Evolutionary conservation across 371 early-diverging fungal species (phyloP).

Genomic region (Circinella umbellata): DNA sequence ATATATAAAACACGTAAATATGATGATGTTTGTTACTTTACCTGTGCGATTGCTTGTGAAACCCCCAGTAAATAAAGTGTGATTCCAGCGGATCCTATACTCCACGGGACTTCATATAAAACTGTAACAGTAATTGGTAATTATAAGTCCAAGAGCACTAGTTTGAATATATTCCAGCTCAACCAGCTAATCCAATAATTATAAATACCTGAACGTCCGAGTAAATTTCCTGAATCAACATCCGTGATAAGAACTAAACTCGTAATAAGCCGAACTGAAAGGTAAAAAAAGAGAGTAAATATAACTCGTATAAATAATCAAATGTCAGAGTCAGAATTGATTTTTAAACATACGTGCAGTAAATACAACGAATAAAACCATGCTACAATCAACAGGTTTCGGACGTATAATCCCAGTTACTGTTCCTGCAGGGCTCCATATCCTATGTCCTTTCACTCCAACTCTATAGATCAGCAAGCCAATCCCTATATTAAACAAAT

Average conservation of each 20-base stretch:
- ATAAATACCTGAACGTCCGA: not conserved
- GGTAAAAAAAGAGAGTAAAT: not conserved
- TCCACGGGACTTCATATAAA: constrained; percentile 22
- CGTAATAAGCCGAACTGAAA: not conserved
- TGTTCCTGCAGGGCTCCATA: not conserved
- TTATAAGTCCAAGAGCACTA: not conserved
- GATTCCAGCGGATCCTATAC: constrained; percentile 26
- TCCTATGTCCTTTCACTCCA: not conserved
- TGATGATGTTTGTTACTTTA: not conserved
- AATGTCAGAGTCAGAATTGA: not conserved
- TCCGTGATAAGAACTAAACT: not conserved
- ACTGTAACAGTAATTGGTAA: not conserved
- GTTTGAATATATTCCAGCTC: not conserved
- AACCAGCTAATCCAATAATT: not conserved
- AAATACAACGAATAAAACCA: not conserved
- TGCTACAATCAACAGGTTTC: not conserved
- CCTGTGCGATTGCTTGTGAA: constrained; percentile 29
- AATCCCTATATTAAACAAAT: not conserved
- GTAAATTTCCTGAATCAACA: not conserved
- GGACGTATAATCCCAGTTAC: not conserved
- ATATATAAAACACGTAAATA: no score
- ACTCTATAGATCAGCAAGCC: not conserved
- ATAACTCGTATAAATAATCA: not conserved
- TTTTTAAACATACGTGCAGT: not conserved
- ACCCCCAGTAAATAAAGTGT: constrained; percentile 27